Conservation (phyloP, 805 yeast species). For the Blastobotrys chiropterorum region DNA sequence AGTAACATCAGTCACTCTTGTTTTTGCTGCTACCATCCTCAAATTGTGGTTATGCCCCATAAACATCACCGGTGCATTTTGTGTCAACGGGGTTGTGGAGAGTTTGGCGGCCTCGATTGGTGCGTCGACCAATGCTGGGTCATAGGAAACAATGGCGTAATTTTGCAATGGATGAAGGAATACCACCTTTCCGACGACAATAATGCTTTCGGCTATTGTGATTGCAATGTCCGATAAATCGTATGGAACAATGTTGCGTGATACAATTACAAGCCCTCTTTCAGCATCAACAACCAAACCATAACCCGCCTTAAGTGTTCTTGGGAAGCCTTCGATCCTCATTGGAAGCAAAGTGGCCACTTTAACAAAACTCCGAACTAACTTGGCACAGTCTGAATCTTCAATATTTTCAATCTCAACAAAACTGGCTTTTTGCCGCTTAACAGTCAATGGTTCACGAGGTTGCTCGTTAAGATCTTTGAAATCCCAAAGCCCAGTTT, state of each 20-base stretch:
- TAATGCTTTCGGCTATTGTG: conserved; percentile 79
- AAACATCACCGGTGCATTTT: conserved; percentile 74
- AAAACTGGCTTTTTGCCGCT: conserved; percentile 7
- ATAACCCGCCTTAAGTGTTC: conserved; percentile 53
- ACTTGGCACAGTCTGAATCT: conserved; percentile 43
- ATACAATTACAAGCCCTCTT: conserved; percentile 71
- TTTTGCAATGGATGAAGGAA: conserved; percentile 85
- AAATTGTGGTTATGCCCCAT: conserved; percentile 71
- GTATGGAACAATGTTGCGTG: conserved; percentile 76
- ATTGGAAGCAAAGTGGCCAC: conserved; percentile 61
- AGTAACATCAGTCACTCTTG: conserved; percentile 69
- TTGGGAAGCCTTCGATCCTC: conserved; percentile 69
- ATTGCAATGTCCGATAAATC: conserved; percentile 69
- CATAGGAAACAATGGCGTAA: conserved; percentile 77
- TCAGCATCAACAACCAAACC: conserved; percentile 80
- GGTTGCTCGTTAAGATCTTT: conserved; percentile 46
- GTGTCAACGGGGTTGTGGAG: conserved; percentile 38
- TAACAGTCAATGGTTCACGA: conserved; percentile 53
- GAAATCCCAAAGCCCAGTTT: conserved; percentile 54
- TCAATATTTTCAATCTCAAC: conserved; percentile 32
- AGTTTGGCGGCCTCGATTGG: conserved; percentile 65
- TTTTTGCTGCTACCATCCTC: conserved; percentile 66
- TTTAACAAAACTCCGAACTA: conserved; percentile 65
- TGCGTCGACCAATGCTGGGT: conserved; percentile 66
- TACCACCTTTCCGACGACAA: conserved; percentile 71